Conservation (phyloP, 352 stramenopile genomes). For the Halophytophthora batemanensis region DNA sequence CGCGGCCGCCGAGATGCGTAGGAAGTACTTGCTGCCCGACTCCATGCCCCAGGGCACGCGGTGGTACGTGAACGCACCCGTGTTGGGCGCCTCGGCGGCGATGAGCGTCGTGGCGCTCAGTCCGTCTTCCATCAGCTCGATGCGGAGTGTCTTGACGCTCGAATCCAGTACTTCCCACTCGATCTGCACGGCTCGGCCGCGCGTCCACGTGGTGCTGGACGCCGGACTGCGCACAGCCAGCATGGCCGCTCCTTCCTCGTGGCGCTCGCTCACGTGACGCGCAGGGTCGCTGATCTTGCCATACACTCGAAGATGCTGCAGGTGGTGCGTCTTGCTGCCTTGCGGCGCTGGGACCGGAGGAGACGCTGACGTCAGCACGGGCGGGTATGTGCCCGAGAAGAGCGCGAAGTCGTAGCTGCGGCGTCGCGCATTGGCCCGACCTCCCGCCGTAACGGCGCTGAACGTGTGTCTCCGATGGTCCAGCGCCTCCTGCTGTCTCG, state of each 20-base stretch:
- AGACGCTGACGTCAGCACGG: constrained; percentile 8
- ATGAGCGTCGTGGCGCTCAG: constrained; percentile 68
- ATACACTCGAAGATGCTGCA: constrained; percentile 59
- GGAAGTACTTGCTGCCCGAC: constrained; percentile 72
- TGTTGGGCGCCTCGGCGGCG: constrained; percentile 55
- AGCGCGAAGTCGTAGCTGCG: constrained; percentile 44
- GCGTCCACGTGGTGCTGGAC: constrained; percentile 58
- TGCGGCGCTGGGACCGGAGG: constrained; percentile 10
- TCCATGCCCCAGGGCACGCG: constrained; percentile 86
- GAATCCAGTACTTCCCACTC: constrained; percentile 70
- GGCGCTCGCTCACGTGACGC: constrained; percentile 22
- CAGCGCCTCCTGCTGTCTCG: constrained; percentile 32
- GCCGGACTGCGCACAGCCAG: constrained; percentile 40
- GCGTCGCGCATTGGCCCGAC: constrained; percentile 37
- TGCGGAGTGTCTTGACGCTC: constrained; percentile 41
- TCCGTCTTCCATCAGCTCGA: constrained; percentile 69
- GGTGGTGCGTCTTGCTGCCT: constrained; percentile 32
- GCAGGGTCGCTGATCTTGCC: constrained; percentile 25
- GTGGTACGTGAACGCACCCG: constrained; percentile 61
- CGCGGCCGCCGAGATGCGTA: constrained; percentile 50
- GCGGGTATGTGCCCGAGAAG: constrained; percentile 29
- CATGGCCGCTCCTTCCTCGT: constrained; percentile 37
- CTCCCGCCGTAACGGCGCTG: constrained; percentile 36
- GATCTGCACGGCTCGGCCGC: constrained; percentile 64
- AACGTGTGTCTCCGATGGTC: constrained; percentile 45